A percentile compares a stretch with the other conserved stretches of the same genome.
Conservation (phyloP, 768 basidiomycete species). For the Coprinopsis sp. region DNA sequence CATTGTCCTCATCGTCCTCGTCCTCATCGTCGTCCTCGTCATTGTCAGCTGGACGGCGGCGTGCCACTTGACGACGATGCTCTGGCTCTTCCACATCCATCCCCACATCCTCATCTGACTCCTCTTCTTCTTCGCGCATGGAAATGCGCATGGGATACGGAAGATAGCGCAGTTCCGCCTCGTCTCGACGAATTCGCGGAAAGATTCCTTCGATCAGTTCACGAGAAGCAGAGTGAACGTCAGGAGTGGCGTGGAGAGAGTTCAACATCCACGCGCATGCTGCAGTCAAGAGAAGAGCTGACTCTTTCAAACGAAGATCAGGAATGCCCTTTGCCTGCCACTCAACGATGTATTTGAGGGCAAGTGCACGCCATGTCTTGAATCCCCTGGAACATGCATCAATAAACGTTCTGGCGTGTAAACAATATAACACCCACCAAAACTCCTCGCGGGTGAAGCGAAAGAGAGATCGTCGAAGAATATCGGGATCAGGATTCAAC, state of each 20-base stretch:
- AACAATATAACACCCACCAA: constrained; percentile 5
- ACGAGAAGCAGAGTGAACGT: constrained; percentile 12
- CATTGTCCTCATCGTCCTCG: background rate
- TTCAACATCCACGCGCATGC: constrained; percentile 14
- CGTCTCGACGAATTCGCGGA: background rate
- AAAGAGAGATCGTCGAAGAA: background rate
- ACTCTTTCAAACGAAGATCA: background rate
- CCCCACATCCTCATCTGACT: background rate
- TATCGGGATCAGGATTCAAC: background rate
- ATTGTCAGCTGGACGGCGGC: too few relatives aligned
- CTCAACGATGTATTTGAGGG: background rate
- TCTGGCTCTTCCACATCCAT: background rate
- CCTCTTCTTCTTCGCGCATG: background rate
- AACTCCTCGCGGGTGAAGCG: background rate
- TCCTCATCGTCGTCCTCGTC: too few relatives aligned
- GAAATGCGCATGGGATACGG: background rate
- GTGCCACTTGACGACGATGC: background rate
- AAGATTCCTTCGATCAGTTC: constrained; percentile 14
- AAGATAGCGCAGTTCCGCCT: background rate
- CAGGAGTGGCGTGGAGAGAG: constrained; percentile 12
- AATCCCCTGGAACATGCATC: constrained; percentile 1
- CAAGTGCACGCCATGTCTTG: background rate
- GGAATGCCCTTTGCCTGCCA: constrained; percentile 6
- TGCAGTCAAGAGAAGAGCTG: constrained; percentile 14
- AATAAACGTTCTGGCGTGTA: background rate